Evolutionary conservation across 177 flowering plant species (phyloP), one percentile per base, ranked within the genome.

Genomic region (Telopea speciosissima): DNA sequence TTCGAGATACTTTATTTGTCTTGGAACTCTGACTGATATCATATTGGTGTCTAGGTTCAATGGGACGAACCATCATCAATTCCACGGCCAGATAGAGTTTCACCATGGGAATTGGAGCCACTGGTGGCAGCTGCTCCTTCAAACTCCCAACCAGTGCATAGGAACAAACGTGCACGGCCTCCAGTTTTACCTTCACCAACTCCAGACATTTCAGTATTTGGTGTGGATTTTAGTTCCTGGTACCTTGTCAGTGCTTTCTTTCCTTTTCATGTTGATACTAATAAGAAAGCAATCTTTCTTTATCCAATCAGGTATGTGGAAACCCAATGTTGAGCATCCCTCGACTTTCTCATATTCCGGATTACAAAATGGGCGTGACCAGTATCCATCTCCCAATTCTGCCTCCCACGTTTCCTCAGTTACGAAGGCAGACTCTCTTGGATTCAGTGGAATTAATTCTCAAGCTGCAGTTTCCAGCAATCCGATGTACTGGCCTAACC

Each of bases 61-160:
- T 93, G 98, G 98, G 98, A 93, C 74, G 98, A 93, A 76, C 92
- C 97, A 60, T 86, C 97, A 59, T 76, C 90, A 52, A 87, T 91
- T 24, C 65, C 84, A 64, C 90, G 97, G 2, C 97, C 98, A 5
- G 97, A 93, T 8, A 86, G 87, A 77, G 97, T 91, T 72, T 93
- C 98, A 44, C 85, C 98, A 6, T 93, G 98, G 98, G 96, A 93
- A 71, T 68, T 90, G 76, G 97, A 93, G 72, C 98, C 97, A 5
- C 89, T 88, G 56, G 83, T 89, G 62, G 80, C 92, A 16, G 71
- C 83, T 73, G 24, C 80, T 61, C 76, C 91, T 72, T 71, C 83
- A 12, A 81, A 75, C 72, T 77, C 86, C 31, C 97, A 89, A 70
- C 84, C 89, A 26, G 76, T 80, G 44, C 88, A 83, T 66, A 88